Evolutionary conservation across 1,284 basidiomycete species (phyloP), one percentile per base, ranked within the genome.

Genomic region (Naganishia sp.): DNA sequence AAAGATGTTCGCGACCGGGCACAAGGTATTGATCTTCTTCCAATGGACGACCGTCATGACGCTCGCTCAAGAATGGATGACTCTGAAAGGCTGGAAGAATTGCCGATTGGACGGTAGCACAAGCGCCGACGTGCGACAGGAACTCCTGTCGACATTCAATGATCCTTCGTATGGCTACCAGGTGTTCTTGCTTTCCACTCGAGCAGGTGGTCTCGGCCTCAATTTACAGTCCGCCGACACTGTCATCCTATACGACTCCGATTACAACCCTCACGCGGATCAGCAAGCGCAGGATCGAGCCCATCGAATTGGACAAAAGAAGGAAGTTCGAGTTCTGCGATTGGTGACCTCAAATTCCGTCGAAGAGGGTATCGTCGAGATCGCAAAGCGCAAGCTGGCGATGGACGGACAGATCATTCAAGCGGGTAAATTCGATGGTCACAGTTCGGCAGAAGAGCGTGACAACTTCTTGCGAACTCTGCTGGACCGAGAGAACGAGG

Each of bases 41-140:
- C 95, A 99, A 81, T 98, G 98, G 95, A 98, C 95, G 9, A 87
- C 94, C 74, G 94, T 98, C 77, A 98, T 99, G 95, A 94, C 97
- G 73, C 97, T 99, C 78, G 95, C 99, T 86, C 94, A 96, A 77
- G 96, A 99, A 78, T 99, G 97, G 78, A 83, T 98, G 77, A 90
- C 91, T 76, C 90, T 89, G 84, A 88, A 90, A 82, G 86, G 86
- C 21, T 94, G 88, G 85, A 90, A 92, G 76, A 91, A 94, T 79
- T 87, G 98, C 61, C 92, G 96, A 72, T 84, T 99, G 28, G 96
- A 99, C 80, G 96, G 96, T 84, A 90, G 91, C 16, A 99, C 96
- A 48, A 98, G 98, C 83, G 95, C 94, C 16, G 96, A 99, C 67
- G 95, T 98, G 75, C 93, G 96, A 79, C 92, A 94, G 18, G 85